phyloP scores from a whole-genome alignment of 2,329 filamentous ascomycete species.

The Xylaria hypoxylon region DNA sequence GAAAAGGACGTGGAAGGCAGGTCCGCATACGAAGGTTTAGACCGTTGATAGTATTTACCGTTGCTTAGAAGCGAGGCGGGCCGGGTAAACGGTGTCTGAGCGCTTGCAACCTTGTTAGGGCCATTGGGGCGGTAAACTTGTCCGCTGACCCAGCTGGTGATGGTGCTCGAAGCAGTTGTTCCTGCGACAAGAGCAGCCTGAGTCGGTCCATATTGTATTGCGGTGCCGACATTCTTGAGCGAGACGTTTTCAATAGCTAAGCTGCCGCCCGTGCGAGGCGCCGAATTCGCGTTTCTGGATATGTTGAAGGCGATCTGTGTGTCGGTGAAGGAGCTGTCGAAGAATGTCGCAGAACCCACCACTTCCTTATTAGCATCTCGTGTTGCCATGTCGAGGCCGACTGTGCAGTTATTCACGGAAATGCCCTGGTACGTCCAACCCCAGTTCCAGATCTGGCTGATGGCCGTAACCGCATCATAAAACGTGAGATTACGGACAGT shows the following conservation, averaged over 20 bases:
- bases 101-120: slow-evolving; percentile 62
- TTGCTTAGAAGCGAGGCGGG: slow-evolving; percentile 66
- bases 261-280: slow-evolving; percentile 56
- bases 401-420: slow-evolving; percentile 63
- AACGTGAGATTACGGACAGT: slow-evolving; percentile 78
- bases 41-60: slow-evolving; percentile 73
- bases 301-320: slow-evolving; percentile 77
- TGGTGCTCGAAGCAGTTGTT: slow-evolving; percentile 57
- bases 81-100: slow-evolving; percentile 59
- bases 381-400: slow-evolving; percentile 75
- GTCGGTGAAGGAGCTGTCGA: slow-evolving; percentile 78
- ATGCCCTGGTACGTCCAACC: slow-evolving; percentile 73
- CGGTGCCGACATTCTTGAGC: slow-evolving; percentile 55
- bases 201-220: slow-evolving; percentile 59
- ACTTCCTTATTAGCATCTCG: slow-evolving; percentile 41
- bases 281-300: slow-evolving; percentile 56
- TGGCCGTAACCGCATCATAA: slow-evolving; percentile 72
- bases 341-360: slow-evolving; percentile 79
- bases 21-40: slow-evolving; percentile 80
- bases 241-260: slow-evolving; percentile 62
- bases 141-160: slow-evolving; percentile 73
- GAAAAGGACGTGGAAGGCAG: slow-evolving; percentile 70
- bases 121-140: slow-evolving; percentile 68
- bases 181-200: slow-evolving; percentile 66
- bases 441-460: slow-evolving; percentile 82